Evolutionary conservation across 179 eudicot species (phyloP), one percentile per base, ranked within the genome.

Genomic region (Nepenthes alata): DNA sequence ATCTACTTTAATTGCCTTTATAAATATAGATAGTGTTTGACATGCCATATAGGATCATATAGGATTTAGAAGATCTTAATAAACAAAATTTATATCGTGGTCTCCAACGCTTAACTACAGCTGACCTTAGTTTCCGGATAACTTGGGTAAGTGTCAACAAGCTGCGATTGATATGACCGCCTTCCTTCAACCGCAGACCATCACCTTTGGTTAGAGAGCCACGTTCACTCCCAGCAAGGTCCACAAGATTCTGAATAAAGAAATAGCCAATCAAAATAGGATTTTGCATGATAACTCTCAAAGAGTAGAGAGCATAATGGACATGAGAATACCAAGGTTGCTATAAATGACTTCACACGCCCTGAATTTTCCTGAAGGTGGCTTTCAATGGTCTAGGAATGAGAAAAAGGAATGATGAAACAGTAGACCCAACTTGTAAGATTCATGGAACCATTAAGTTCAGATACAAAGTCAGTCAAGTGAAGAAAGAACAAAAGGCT

Each of bases 141-240:
- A 94, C 99, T 39, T 87, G 95, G 16, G 95, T 85, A 67, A 94
- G 77, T 47, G 99, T 94, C 76, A 94, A 65, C 78, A 94, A 73
- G 72, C 99, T 94, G 69, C 93, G 85, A 56, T 94, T 94, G 55
- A 94, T 94, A 67, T 94, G 99, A 71, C 95, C 80, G 51, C 99
- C 99, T 80, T 94, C 99, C 72, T 87, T 94, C 67, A 90, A 70
- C 60, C 95, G 79, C 61, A 80, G 60, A 60, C 95, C 99, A 72
- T 78, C 86, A 63, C 87, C 75, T 53, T 82, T 85, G 6, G 97
- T 83, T 82, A 82, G 96, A 65, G 94, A 78, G 59, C 84, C 97
- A 62, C 97, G 97, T 60, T 94, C 99, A 70, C 99, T 94, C 52
- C 99, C 99, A 59, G 99, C 99, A 58, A 94, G 91, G 80, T 94